Conservation (phyloP, 1,284 basidiomycete species). For the Marasmius tenuissimus region DNA sequence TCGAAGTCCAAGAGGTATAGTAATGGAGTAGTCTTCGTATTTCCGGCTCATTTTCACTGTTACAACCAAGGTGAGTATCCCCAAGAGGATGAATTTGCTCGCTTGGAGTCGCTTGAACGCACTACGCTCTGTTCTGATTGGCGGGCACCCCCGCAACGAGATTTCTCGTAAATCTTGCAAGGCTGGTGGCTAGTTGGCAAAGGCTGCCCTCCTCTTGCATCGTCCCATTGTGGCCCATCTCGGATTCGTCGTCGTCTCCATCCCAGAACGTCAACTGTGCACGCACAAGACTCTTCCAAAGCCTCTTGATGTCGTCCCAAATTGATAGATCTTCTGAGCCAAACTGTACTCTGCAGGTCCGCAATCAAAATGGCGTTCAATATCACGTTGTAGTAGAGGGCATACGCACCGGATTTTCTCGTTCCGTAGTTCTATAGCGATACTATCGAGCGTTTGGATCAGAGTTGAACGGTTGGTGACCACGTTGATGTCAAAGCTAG, state of each 20-base stretch:
- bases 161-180: slow-evolving; percentile 78
- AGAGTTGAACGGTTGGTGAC: slow-evolving; percentile 28
- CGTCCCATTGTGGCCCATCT: slow-evolving; percentile 17
- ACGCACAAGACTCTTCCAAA: slow-evolving; percentile 52
- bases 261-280: slow-evolving; percentile 47
- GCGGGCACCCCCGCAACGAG: slow-evolving; percentile 63
- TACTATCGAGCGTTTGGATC: slow-evolving; percentile 39
- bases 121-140: slow-evolving; percentile 72
- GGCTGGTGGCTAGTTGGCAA: slow-evolving; percentile 39
- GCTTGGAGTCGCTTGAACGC: background rate
- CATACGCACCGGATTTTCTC: slow-evolving; percentile 41
- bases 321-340: slow-evolving; percentile 45
- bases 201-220: slow-evolving; percentile 28
- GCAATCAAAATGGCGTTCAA: background rate
- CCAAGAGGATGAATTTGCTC: background rate
- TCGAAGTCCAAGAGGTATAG: slow-evolving; percentile 69
- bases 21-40: slow-evolving; percentile 60
- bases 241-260: slow-evolving; percentile 39
- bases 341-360: slow-evolving; percentile 37
- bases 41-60: slow-evolving; percentile 61
- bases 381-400: background rate
- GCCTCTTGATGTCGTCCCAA: slow-evolving; percentile 51
- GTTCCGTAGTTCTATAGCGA: slow-evolving; percentile 43
- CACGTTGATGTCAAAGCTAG: slow-evolving; percentile 35
- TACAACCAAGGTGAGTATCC: background rate